Conservation (phyloP, 2,329 filamentous ascomycete species). For the Fusarium beomiforme region DNA sequence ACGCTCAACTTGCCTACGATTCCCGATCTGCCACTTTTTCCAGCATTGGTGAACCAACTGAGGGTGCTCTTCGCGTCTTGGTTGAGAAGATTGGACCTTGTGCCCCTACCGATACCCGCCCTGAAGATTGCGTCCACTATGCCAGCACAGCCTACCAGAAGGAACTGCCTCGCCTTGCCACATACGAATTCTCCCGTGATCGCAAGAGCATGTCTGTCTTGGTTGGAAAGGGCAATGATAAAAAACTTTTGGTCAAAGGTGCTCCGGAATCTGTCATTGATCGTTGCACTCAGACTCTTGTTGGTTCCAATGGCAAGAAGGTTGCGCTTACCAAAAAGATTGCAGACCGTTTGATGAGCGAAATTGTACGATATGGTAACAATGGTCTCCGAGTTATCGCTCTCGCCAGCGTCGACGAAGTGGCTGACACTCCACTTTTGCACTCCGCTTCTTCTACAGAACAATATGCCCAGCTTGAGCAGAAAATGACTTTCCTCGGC, state of each 20-base stretch:
- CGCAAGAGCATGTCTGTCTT: slow-evolving; percentile 99
- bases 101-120: slow-evolving; percentile 63
- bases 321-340: slow-evolving; percentile 78
- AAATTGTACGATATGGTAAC: slow-evolving; percentile 91
- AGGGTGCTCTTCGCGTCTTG: slow-evolving; percentile 89
- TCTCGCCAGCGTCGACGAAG: slow-evolving; percentile 83
- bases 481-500: slow-evolving; percentile 92
- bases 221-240: slow-evolving; percentile 73
- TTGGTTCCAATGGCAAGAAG: slow-evolving; percentile 82
- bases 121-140: slow-evolving; percentile 77
- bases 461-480: slow-evolving; percentile 88
- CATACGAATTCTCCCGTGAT: slow-evolving; percentile 96
- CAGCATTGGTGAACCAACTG: slow-evolving; percentile 92
- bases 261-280: slow-evolving; percentile 95
- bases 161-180: slow-evolving; percentile 78
- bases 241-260: slow-evolving; percentile 94
- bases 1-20: slow-evolving; percentile 85
- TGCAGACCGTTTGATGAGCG: slow-evolving; percentile 74
- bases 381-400: slow-evolving; percentile 94
- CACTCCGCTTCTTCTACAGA: slow-evolving; percentile 80
- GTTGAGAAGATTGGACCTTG: slow-evolving; percentile 94
- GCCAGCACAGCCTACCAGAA: slow-evolving; percentile 88
- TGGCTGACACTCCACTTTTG: slow-evolving; percentile 75
- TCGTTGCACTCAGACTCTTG: slow-evolving; percentile 83
- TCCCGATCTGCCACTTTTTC: slow-evolving; percentile 76